Base-by-base conservation (phyloP, 176 grass and related monocot genomes). In the Oryza coarctata region DNA sequence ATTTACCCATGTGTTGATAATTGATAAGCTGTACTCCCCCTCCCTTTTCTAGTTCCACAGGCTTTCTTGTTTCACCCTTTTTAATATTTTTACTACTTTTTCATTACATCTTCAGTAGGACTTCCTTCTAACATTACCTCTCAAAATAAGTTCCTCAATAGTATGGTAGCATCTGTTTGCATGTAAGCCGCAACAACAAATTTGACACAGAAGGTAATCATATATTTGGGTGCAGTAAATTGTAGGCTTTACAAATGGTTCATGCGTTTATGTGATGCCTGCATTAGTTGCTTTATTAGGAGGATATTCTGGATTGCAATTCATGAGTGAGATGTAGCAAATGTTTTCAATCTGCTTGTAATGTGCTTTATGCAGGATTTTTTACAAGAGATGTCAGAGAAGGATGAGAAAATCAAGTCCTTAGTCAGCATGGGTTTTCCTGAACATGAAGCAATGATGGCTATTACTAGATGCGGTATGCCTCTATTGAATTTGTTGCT, bases 391-490 rank as follows among this genome's bases (percentile, higher is more conserved):
- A 76, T 95, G 72, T 86, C 87, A 32, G 84, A 87, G 60, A 79
- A 55, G 50, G 92, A 91, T 11, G 78, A 70, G 30, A 99, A 92
- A 76, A 49, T 95, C 1, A 18, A 55, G 58, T 85, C 70, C 17
- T 88, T 99, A 73, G 74, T 93, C 44, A 79, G 80, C 45, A 93
- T 99, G 92, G 96, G 96, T 28, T 95, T 90, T 87, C 65, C 75
- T 45, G 85, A 90, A 78, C 70, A 87, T 12, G 92, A 91, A 68
- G 91, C 83, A n/a, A 80, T 67, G 62, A 57, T 79, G 82, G 91
- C 96, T 36, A 79, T 99, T 50, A 44, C 82, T 28, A 99, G 86
- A 99, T 99, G 96, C 14, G 96, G 96, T 99, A 88, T 77, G 61
- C 79, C 77, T 89, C 50, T 50, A 20, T 60, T 65, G 25, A 57